Conservation (phyloP, 306 rosid genomes). For the Castanospermum australe region DNA sequence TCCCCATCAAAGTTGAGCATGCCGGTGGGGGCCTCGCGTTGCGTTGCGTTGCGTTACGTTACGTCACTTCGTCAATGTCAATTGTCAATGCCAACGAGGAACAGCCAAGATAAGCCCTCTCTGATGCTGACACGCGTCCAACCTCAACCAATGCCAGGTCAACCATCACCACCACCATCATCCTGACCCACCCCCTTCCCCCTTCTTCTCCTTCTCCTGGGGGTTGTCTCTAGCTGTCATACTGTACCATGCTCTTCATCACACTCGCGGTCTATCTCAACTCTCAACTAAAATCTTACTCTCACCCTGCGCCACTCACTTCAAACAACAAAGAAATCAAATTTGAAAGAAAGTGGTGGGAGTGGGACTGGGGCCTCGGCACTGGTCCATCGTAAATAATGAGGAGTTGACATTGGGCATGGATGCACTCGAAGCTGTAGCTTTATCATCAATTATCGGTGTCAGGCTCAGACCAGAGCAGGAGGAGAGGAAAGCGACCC, state of each 20-base stretch:
- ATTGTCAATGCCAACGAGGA: conserved; percentile 7
- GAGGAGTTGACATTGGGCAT: conserved; percentile 5
- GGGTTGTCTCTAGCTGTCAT: conserved; percentile 32
- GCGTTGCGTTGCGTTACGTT: neutral
- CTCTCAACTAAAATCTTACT: no score
- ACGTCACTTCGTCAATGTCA: neutral
- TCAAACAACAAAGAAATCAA: no score
- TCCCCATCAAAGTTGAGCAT: conserved; percentile 23
- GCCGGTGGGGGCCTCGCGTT: conserved; percentile 21
- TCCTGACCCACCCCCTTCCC: no score
- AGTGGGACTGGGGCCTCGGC: neutral
- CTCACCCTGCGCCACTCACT: no score
- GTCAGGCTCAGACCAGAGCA: conserved; percentile 9
- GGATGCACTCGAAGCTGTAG: conserved; percentile 9
- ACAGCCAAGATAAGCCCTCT: neutral
- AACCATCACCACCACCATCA: neutral
- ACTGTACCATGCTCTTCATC: neutral
- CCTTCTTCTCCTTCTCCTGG: no score
- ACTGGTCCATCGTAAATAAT: conserved; percentile 2
- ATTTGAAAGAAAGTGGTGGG: no score
- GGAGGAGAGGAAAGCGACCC: neutral
- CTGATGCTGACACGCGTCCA: conserved; percentile 26
- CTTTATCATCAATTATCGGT: conserved; percentile 12
- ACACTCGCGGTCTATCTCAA: no score
- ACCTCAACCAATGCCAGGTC: neutral